Evolutionary conservation across 192 early-diverging fungal genomes (phyloP).

Genomic region (Coemansia sp.): DNA sequence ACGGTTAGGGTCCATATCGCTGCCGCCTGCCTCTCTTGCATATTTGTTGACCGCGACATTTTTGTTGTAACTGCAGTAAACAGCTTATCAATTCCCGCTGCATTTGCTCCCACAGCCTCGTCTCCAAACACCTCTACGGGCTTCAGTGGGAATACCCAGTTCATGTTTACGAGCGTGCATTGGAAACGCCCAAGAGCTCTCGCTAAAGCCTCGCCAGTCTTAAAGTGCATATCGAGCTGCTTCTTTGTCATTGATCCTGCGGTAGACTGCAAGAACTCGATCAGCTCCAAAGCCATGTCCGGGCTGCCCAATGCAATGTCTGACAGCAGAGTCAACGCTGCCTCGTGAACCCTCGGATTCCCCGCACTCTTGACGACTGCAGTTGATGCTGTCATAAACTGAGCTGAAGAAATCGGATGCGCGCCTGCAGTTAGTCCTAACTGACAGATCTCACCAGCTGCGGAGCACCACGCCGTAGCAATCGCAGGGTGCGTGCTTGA

Average conservation of each 20-base stretch:
- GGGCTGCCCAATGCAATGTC: conserved; percentile 59
- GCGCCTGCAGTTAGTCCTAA: background rate
- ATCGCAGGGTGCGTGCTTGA: conserved; percentile 52
- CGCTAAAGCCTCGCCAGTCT: conserved; percentile 78
- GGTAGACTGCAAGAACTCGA: conserved; percentile 58
- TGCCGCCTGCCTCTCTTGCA: conserved; percentile 39
- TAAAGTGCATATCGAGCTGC: conserved; percentile 82
- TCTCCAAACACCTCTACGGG: conserved; percentile 19
- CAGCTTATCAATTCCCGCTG: conserved; percentile 12
- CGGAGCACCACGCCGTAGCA: conserved; percentile 61
- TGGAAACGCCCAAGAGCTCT: conserved; percentile 30
- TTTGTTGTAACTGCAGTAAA: conserved; percentile 15
- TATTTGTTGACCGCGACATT: conserved; percentile 27
- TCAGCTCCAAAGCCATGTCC: conserved; percentile 23
- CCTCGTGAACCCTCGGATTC: conserved; percentile 79
- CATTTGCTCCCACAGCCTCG: conserved; percentile 19
- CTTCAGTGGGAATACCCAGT: conserved; percentile 34
- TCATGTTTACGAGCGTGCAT: conserved; percentile 27
- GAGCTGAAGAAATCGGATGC: background rate
- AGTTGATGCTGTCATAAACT: conserved; percentile 26
- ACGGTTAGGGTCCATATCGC: conserved; percentile 40
- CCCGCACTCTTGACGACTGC: conserved; percentile 60
- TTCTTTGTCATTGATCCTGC: conserved; percentile 62
- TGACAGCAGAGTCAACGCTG: conserved; percentile 65
- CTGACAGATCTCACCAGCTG: conserved; percentile 71